phyloP scores from a whole-genome alignment of 2,329 filamentous ascomycete species.

The Botryotinia convoluta region DNA sequence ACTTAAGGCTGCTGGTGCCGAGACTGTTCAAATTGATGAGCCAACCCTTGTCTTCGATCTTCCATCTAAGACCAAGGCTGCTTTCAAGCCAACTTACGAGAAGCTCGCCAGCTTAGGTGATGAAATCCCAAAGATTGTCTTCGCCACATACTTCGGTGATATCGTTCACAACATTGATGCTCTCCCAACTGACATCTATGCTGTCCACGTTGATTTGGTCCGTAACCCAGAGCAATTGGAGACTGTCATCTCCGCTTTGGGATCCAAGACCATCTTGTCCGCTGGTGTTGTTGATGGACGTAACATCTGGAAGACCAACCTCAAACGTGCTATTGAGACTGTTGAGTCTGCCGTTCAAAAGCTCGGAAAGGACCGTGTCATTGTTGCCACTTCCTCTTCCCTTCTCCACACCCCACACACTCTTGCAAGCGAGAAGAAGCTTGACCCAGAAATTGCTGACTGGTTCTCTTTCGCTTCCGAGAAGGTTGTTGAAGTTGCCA shows the following conservation, averaged over 20 bases:
- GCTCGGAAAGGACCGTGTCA: slow-evolving; percentile 95
- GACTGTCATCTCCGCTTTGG: slow-evolving; percentile 76
- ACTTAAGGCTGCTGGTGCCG: slow-evolving; percentile 94
- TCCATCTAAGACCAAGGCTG: slow-evolving; percentile 82
- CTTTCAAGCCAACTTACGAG: slow-evolving; percentile 97
- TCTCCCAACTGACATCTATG: slow-evolving; percentile 75
- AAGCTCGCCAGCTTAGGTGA: slow-evolving; percentile 73
- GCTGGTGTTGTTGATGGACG: slow-evolving; percentile 96
- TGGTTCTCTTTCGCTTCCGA: slow-evolving; percentile 99
- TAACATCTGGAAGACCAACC: slow-evolving; percentile 99
- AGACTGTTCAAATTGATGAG: slow-evolving; percentile 98
- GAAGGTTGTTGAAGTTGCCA: slow-evolving; percentile 86
- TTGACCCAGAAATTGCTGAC: slow-evolving; percentile 86
- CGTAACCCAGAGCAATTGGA: slow-evolving; percentile 98
- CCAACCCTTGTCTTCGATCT: slow-evolving; percentile 95
- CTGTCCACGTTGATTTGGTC: slow-evolving; percentile 92
- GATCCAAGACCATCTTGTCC: slow-evolving; percentile 85
- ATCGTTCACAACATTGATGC: slow-evolving; percentile 98
- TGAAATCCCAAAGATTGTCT: slow-evolving; percentile 81
- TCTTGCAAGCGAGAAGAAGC: slow-evolving; percentile 96
- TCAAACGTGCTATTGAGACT: slow-evolving; percentile 88
- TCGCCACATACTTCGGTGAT: slow-evolving; percentile 99
- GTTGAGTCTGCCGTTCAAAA: slow-evolving; percentile 90
- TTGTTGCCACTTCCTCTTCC: slow-evolving; percentile 94
- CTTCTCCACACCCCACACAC: slow-evolving; percentile 99